Base-by-base conservation (phyloP, 1,284 basidiomycete species). In the Porphyrellus sp. region DNA sequence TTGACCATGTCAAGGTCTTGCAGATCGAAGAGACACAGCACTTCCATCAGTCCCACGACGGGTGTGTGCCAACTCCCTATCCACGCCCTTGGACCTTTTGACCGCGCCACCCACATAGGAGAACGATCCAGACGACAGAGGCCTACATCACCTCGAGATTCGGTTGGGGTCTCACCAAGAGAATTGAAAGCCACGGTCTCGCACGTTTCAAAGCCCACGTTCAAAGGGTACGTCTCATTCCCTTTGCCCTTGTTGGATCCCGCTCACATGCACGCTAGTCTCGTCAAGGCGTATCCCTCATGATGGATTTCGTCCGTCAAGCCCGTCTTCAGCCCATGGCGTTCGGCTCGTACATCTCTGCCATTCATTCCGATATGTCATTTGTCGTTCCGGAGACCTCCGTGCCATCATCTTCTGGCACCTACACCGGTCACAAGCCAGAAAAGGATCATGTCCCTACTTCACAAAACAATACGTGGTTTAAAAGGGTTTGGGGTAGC, bases 1-100 rank as follows among this genome's bases (percentile, higher is more conserved):
- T 92, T 44, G 89, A 92, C 67, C 87, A 91, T 70, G 83, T 91
- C 62, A 92, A 91, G 70, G 80, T 91, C 39, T 83, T 92, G 84
- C 80, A 88, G 59, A 82, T 91, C 34, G 82, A 89, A 58, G 89
- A 92, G 70, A 81, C 78, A 18, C 81, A 88, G 27, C 73, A 77
- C 43, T 80, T 91, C 59, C 75, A 76, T 30, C 83, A 85, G 60
- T 74, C 76, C 31, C 70, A 74, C 2, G 82, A 88, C 55, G 84
- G 85, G 89, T 89, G 59, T 48, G 80, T 72, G 12, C 25, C 42
- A 47, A 42, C 46, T 1, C 15, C 28, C 45, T 21, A 21, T 46
- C 48, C 25, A 24, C 34, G 16, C 16, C 33, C 50, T 24, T 25
- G 12, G 20, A 27, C 43, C 35, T 51, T 43, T 57, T 57, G 40